phyloP scores from a whole-genome alignment of 2,329 filamentous ascomycete species.

The Aspergillus eucalypticola region DNA sequence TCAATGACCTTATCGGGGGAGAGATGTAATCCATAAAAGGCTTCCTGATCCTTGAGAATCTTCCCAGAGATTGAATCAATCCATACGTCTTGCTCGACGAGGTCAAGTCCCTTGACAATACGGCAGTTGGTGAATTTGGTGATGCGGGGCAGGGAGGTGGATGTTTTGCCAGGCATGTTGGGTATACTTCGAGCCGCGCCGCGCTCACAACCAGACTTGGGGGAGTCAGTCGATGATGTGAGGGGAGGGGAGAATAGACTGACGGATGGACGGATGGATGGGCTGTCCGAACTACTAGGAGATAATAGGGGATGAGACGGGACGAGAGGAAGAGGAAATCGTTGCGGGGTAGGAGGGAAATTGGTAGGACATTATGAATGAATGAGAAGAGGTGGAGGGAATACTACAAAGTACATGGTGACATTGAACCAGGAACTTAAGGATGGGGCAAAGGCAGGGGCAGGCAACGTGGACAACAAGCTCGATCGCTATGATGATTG shows the following conservation, averaged over 20 bases:
- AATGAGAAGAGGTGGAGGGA: neutral
- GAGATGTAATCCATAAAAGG: slow-evolving; percentile 51
- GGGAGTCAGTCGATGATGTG: slow-evolving; percentile 25
- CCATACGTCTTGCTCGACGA: slow-evolving; percentile 83
- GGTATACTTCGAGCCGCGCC: slow-evolving; percentile 3
- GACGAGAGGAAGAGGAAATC: neutral
- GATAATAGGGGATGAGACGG: slow-evolving; percentile 27
- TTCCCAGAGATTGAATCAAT: slow-evolving; percentile 79
- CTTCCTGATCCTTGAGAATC: slow-evolving; percentile 69
- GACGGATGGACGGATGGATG: too few relatives aligned
- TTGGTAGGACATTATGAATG: neutral
- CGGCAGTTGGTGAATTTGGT: slow-evolving; percentile 90
- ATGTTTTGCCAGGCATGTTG: slow-evolving; percentile 40
- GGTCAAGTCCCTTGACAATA: slow-evolving; percentile 65
- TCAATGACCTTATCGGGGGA: slow-evolving; percentile 73
- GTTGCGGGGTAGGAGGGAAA: neutral
- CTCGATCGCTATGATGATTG: neutral
- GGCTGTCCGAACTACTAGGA: too few relatives aligned
- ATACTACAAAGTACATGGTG: slow-evolving; percentile 9
- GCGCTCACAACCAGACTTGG: too few relatives aligned
- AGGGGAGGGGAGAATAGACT: slow-evolving; percentile 10
- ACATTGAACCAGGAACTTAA: neutral
- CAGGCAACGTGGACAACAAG: neutral
- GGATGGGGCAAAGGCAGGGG: neutral
- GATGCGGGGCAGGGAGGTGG: slow-evolving; percentile 52